Conservation (phyloP, 192 early-diverging fungal genomes). For the Coemansia sp. region DNA sequence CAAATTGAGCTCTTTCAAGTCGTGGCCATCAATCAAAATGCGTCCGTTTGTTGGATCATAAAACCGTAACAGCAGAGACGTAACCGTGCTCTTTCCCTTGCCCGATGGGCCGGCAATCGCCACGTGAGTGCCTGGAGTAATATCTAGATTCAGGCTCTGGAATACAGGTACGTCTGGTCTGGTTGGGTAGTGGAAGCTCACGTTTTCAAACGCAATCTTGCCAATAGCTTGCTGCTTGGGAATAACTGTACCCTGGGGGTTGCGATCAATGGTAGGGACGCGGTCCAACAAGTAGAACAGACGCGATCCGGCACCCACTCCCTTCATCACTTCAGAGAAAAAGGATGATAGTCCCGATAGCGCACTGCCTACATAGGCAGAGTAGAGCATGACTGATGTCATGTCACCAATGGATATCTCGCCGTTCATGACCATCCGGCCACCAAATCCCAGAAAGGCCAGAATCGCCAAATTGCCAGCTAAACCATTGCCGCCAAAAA, state of each 20-base stretch:
- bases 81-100: conserved; percentile 66
- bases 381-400: conserved; percentile 67
- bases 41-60: conserved; percentile 63
- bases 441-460: conserved; percentile 64
- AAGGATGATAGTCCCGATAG: conserved; percentile 60
- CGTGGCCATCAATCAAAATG: conserved; percentile 59
- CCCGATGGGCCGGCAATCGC: conserved; percentile 59
- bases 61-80: conserved; percentile 66
- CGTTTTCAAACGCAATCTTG: conserved; percentile 56
- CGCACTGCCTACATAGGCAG: conserved; percentile 62
- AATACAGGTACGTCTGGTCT: conserved; percentile 58
- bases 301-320: conserved; percentile 60
- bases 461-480: conserved; percentile 63
- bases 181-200: conserved; percentile 68
- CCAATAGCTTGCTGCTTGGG: conserved; percentile 31
- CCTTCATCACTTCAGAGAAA: conserved; percentile 74
- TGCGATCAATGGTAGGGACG: conserved; percentile 36
- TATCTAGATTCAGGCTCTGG: conserved; percentile 53
- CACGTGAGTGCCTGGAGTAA: conserved; percentile 57
- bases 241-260: conserved; percentile 19
- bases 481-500: conserved; percentile 64
- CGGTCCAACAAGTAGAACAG: conserved; percentile 61
- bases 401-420: conserved; percentile 65
- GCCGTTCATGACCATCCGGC: conserved; percentile 61
- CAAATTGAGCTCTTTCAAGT: conserved; percentile 57